Base-by-base conservation (phyloP, 441 rosid species). In the Macaranga tanarius region DNA sequence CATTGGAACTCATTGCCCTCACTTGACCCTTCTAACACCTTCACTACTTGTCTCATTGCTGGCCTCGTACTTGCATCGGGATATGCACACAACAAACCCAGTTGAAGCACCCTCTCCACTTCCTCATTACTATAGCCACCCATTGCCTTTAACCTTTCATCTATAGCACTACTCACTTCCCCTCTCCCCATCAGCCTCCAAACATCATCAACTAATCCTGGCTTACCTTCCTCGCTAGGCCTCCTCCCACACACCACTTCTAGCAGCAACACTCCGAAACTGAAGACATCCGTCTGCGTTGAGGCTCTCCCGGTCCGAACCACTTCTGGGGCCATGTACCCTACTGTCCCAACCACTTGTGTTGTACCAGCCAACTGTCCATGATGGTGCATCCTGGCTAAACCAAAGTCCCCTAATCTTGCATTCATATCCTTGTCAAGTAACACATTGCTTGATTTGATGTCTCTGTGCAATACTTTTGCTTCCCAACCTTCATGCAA, bases 401-500 rank as follows among this genome's bases (percentile, higher is more conserved):
- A 51, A 58, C 94, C 96, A 9, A 90, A 90, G 78, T 86, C 92
- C 25, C 96, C 91, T 5, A 87, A 73, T 80, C 92, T 83, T 0
- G 90, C 94, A 51, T 81, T 80, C 95, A 89, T 87, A 6, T 93
- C 92, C 71, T 76, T 71, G 70, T 90, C 97, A 10, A 89, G 91
- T 10, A 93, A 80, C 67, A 93, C 90, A 52, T 93, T 90, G 76
- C 97, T 86, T 10, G 97, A 86, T 81, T 91, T 88, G 25, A 91
- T 87, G 72, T 91, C 92, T 63, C 97, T 84, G 20, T 84, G 97
- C 11, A 93, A 73, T 40, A 91, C 92, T 72, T 79, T 88, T 44
- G 85, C 77, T 56, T 88, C 92, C 95, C 97, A 90, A 54, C 94
- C 97, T 66, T 93, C 90, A 19, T 86, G 97, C 23, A 92, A 79